These are phyloP conservation scores for Peronospora farinosa DNA, from an alignment of 352 stramenopile species.

Conservation along the genomic window DNA sequence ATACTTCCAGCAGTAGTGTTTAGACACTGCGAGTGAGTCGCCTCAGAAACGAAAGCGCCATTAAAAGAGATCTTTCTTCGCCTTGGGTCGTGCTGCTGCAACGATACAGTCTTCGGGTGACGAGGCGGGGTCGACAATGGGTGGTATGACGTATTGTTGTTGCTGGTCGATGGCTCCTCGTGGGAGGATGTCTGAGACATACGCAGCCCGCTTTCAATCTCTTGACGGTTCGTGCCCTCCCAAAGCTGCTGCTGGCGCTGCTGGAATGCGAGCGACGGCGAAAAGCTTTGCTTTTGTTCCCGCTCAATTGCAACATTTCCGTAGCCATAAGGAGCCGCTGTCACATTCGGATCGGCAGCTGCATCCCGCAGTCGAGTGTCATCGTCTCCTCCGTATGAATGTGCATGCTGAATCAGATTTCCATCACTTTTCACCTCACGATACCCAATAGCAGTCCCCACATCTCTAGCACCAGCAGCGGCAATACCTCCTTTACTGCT, in stretches of 20 bases:
- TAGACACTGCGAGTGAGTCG: background rate
- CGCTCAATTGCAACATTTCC: conserved; percentile 65
- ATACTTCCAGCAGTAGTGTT: background rate
- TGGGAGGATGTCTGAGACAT: conserved; percentile 30
- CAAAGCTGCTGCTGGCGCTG: conserved; percentile 32
- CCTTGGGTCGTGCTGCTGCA: conserved; percentile 20
- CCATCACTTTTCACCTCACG: conserved; percentile 17
- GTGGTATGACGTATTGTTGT: conserved; percentile 26
- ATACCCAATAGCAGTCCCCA: conserved; percentile 8
- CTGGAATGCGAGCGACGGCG: conserved; percentile 28
- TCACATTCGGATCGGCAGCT: conserved; percentile 56
- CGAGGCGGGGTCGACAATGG: conserved; percentile 60
- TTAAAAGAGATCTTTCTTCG: conserved; percentile 42
- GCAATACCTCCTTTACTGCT: conserved; percentile 33
- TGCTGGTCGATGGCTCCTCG: conserved; percentile 33
- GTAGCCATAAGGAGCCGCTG: conserved; percentile 65
- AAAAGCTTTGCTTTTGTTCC: conserved; percentile 23
- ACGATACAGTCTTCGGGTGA: conserved; percentile 54
- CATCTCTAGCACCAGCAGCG: conserved; percentile 17
- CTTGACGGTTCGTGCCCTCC: conserved; percentile 25
- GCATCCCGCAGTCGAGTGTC: conserved; percentile 40
- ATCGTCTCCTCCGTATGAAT: conserved; percentile 59
- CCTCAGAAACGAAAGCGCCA: conserved; percentile 35
- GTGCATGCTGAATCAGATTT: conserved; percentile 47
- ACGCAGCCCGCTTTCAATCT: conserved; percentile 24